Base-by-base conservation (phyloP, 768 basidiomycete species). In the Leucocoprinus leucothites region DNA sequence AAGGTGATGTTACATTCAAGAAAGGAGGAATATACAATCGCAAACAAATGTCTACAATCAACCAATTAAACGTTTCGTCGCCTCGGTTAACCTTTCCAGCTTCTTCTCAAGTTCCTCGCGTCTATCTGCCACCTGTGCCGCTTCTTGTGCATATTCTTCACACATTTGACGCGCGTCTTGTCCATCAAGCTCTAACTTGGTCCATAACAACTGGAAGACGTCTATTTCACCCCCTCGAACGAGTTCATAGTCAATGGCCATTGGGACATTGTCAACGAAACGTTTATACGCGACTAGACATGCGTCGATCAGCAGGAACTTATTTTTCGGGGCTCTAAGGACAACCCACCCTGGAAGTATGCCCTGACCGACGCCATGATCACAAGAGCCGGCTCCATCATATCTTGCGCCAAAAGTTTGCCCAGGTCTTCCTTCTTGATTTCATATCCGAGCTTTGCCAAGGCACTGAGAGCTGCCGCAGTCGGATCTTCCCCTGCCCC, bases 361-460 rank as follows among this genome's bases (percentile, higher is more conserved):
- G 84, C 87, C 3, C 85, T 74, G 1, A 88, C 85, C 53, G 82
- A 78, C 0, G 85, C 85, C 86, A 90, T 89, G 61, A 89, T 86
- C 3, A 67, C 60, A 16, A 89, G 60, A 0, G 83, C 83, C 0
- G 78, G 74, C 35, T 83, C 84, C 72, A 75, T 77, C 1, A 68
- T 68, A 56, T 87, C 84, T 0, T 71, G 54, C 0, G 80, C 76
- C 2, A 84, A 70, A 0, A 88, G 61, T 60, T 74, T 82, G 0
- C 75, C 59, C 0, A 88, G 58, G 51, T 84, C 80, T 2, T 67
- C 66, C 0, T 74, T 64, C 35, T 71, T 67, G 24, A 75, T 73
- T 0, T 56, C 9, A 11, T 84, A 60, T 0, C 78, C 79, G 4
- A 78, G 58, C 51, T 69, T 69, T 1, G 67, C 63, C 1, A 82